Base-by-base conservation (phyloP, 2,329 filamentous ascomycete genomes). In the Botrytis sinoallii region DNA sequence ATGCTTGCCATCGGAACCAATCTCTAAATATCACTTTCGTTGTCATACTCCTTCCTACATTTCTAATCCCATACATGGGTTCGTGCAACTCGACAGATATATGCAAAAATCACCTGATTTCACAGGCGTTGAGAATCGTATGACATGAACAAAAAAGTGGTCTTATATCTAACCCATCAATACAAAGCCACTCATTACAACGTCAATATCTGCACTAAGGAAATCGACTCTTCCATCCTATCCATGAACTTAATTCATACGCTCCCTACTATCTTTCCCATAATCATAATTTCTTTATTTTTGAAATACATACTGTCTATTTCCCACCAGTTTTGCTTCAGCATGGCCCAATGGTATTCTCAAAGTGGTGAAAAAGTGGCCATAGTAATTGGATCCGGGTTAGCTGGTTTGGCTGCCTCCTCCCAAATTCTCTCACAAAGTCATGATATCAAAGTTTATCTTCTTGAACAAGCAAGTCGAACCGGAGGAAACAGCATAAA, bases 401-500 rank as follows among this genome's bases (percentile, higher is more conserved):
- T 92, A 0, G 89, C 90, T 9, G 90, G 89, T 4, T 84, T 92
- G 0, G 86, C 87, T 1, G 89, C 89, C 29, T 86, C 89, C 4
- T 85, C 87, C 59, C 84, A 88, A 74, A 86, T 90, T 10, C 82
- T 91, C 7, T 81, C 83, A 5, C 83, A 85, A 20, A 85, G 85
- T 57, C 35, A 9, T 16, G 35, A 42, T 57, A 83, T 87, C 2
- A 81, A 84, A 0, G 89, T 92, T 0, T 83, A 84, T 46, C 83
- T 92, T 68, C 84, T 92, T 20, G 90, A 92, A 74, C 87, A 88
- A 32, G 85, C 85, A 0, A 78, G 85, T 4, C 90, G 89, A 77
- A 88, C 89, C 0, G 89, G 89, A 52, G 89, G 89, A 2, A 91
- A 91, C 78, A 88, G 85, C 77, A 90, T 91, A 81, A 91, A 91